Conservation (phyloP, 192 early-diverging fungal species). For the Funneliformis mosseae region DNA sequence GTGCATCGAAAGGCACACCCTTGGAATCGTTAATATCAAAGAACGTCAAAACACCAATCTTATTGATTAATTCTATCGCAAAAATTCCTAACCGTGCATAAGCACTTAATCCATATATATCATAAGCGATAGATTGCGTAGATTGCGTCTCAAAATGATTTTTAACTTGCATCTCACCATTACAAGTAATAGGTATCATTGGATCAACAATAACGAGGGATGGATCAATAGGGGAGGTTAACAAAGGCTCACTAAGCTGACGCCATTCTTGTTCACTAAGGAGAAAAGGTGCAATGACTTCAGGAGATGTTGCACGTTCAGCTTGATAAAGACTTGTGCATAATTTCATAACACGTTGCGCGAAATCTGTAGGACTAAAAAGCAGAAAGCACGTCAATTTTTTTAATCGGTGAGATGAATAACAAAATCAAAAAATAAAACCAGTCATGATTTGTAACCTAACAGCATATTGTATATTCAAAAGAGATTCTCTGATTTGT, state of each 20-base stretch:
- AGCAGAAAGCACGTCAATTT: not conserved
- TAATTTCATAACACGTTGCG: slow-evolving; percentile 42
- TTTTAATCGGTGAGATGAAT: not conserved
- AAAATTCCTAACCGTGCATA: slow-evolving; percentile 52
- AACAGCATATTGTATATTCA: slow-evolving; percentile 24
- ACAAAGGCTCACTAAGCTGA: slow-evolving; percentile 37
- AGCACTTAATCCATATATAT: slow-evolving; percentile 53
- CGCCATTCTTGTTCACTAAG: slow-evolving; percentile 48
- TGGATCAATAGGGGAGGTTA: slow-evolving; percentile 27
- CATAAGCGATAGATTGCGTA: slow-evolving; percentile 37
- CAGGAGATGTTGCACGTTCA: not conserved
- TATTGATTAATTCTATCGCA: slow-evolving; percentile 45
- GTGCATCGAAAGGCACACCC: slow-evolving; percentile 36
- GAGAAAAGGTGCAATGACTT: slow-evolving; percentile 32
- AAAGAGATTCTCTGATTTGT: slow-evolving; percentile 10
- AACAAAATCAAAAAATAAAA: not conserved
- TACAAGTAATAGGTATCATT: slow-evolving; percentile 7
- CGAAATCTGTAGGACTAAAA: slow-evolving; percentile 52
- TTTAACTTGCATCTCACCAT: not conserved
- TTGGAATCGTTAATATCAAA: slow-evolving; percentile 37
- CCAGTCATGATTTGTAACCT: not conserved
- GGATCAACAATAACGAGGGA: slow-evolving; percentile 29
- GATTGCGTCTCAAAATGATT: not conserved
- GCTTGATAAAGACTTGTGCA: slow-evolving; percentile 18
- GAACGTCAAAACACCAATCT: slow-evolving; percentile 18